These are phyloP conservation scores for Penicillium arizonense DNA, from an alignment of 495 filamentous ascomycete species.

Conservation along the genomic window DNA sequence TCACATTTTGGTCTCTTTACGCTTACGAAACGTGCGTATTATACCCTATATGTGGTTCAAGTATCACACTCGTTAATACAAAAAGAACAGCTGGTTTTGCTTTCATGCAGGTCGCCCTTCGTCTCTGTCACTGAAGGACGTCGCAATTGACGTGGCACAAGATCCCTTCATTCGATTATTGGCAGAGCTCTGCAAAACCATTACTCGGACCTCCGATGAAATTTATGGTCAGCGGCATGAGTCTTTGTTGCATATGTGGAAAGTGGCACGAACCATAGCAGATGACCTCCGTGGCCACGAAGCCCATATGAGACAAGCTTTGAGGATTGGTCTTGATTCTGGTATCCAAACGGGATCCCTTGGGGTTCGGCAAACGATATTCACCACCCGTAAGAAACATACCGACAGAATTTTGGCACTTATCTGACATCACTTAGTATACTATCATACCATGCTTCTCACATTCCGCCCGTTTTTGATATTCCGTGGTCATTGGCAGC, in stretches of 20 bases:
- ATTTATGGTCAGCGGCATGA: slow-evolving; percentile 42
- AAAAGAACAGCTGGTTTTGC: slow-evolving; percentile 36
- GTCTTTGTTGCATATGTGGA: slow-evolving; percentile 45
- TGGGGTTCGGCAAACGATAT: slow-evolving; percentile 38
- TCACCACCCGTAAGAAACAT: slow-evolving; percentile 29
- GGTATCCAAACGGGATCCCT: slow-evolving; percentile 28
- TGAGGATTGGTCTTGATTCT: slow-evolving; percentile 37
- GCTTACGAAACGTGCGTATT: slow-evolving; percentile 38
- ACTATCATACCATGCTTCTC: slow-evolving; percentile 40
- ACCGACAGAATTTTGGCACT: not conserved
- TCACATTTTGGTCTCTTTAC: slow-evolving; percentile 44
- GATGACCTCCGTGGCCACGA: slow-evolving; percentile 36
- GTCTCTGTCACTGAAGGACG: slow-evolving; percentile 32
- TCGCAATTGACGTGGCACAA: slow-evolving; percentile 33
- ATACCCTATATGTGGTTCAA: not conserved
- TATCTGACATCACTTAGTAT: slow-evolving; percentile 26
- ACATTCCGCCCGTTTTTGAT: slow-evolving; percentile 48
- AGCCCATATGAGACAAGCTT: slow-evolving; percentile 22
- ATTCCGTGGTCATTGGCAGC: slow-evolving; percentile 40
- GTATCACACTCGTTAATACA: not conserved
- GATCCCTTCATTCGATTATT: slow-evolving; percentile 36
- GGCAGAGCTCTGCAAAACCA: slow-evolving; percentile 30
- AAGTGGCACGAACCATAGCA: slow-evolving; percentile 35
- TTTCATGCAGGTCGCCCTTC: slow-evolving; percentile 42
- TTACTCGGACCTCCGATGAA: slow-evolving; percentile 33